These are phyloP conservation scores for Taiozyma onychis DNA, from an alignment of 1,139 yeast genomes.

Conservation along the genomic window DNA sequence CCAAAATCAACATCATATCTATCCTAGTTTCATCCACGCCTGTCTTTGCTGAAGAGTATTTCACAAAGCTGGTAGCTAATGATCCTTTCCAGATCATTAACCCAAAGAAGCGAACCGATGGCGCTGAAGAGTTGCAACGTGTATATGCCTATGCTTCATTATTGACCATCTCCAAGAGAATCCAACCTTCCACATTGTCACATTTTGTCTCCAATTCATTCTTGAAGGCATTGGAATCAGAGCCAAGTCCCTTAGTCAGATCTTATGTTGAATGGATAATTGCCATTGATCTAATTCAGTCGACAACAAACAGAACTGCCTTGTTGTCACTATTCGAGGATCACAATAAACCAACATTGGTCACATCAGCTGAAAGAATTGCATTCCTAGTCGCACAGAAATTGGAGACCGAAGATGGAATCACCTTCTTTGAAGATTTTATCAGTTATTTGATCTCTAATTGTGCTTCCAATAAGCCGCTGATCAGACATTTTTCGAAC, in stretches of 20 bases:
- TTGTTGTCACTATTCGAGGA: constrained; percentile 24
- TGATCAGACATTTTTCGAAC: constrained; percentile 76
- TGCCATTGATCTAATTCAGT: constrained; percentile 33
- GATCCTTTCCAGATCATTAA: constrained; percentile 35
- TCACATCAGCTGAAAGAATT: constrained; percentile 57
- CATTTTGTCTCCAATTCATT: constrained; percentile 22
- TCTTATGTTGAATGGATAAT: constrained; percentile 76
- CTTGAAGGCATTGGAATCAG: constrained; percentile 37
- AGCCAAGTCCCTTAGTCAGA: constrained; percentile 75
- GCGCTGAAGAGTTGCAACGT: constrained; percentile 64
- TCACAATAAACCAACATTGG: constrained; percentile 44
- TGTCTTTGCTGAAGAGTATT: constrained; percentile 35
- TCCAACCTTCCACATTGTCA: constrained; percentile 17
- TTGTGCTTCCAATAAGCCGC: constrained; percentile 80
- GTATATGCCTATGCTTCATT: constrained; percentile 52
- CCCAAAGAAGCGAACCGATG: constrained; percentile 55
- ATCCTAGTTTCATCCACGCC: constrained; percentile 35
- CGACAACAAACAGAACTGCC: constrained; percentile 25
- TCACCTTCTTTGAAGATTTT: constrained; percentile 27
- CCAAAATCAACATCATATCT: constrained; percentile 45
- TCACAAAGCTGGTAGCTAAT: constrained; percentile 38
- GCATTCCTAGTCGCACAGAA: constrained; percentile 46
- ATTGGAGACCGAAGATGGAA: constrained; percentile 24
- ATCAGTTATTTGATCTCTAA: constrained; percentile 46
- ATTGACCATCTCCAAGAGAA: constrained; percentile 31